Conservation (phyloP, 2,329 filamentous ascomycete species). For the Colletotrichum sp. region DNA sequence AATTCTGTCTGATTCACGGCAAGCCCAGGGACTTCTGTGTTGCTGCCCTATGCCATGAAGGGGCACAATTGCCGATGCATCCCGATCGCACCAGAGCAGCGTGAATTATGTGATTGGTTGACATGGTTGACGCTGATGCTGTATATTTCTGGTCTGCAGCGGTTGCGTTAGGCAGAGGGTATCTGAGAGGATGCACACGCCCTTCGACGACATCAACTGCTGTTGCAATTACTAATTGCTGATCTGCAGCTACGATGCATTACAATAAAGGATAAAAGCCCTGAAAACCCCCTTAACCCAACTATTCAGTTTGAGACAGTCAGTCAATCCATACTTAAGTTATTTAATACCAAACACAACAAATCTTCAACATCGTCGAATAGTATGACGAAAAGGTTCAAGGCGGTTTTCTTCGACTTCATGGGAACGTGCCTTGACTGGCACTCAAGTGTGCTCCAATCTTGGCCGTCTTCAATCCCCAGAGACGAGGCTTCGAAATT, state of each 20-base stretch:
- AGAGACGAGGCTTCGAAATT: constrained; percentile 39
- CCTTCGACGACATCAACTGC: background rate
- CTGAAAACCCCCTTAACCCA: background rate
- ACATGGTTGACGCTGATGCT: background rate
- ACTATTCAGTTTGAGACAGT: background rate
- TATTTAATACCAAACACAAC: background rate
- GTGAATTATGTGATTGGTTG: background rate
- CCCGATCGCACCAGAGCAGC: background rate
- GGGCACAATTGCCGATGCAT: background rate
- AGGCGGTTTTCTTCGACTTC: constrained; percentile 60
- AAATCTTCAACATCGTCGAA: background rate
- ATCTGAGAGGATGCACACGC: background rate
- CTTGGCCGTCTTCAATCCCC: constrained; percentile 38
- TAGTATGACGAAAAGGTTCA: constrained; percentile 27
- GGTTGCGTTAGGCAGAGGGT: background rate
- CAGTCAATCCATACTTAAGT: background rate
- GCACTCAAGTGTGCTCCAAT: constrained; percentile 45
- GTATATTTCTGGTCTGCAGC: background rate
- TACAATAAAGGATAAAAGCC: background rate
- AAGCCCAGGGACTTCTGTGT: background rate
- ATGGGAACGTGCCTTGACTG: constrained; percentile 65
- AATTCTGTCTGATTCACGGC: background rate
- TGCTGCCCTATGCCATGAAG: background rate
- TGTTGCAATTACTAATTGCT: background rate
- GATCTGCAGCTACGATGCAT: background rate